These are phyloP conservation scores for Salmacisia buchloeana DNA, from an alignment of 1,284 basidiomycete species.

Conservation along the genomic window DNA sequence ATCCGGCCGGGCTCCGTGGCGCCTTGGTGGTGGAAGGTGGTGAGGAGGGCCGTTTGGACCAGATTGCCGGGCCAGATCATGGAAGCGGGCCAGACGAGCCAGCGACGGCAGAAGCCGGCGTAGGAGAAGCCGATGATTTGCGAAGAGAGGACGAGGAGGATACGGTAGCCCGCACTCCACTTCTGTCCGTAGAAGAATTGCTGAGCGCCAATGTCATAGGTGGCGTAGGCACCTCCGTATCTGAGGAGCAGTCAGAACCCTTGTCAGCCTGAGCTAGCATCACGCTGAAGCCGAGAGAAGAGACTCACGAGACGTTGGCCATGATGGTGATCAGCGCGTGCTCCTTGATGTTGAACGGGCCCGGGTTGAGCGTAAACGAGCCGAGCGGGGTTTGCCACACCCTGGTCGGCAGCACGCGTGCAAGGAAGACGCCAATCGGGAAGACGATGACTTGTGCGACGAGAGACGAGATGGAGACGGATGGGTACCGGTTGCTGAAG, in stretches of 20 bases:
- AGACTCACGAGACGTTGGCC: constrained; percentile 55
- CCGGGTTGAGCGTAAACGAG: constrained; percentile 15
- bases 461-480: constrained; percentile 6
- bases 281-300: background rate
- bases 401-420: constrained; percentile 59
- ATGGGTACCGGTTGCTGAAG: constrained; percentile 53
- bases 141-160: background rate
- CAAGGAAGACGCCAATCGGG: constrained; percentile 7
- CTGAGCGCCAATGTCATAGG: constrained; percentile 63
- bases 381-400: constrained; percentile 60
- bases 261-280: background rate
- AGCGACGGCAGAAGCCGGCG: constrained; percentile 11
- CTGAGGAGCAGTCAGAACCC: constrained; percentile 12
- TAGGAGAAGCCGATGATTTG: constrained; percentile 14
- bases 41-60: constrained; percentile 78
- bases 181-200: constrained; percentile 58
- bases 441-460: constrained; percentile 9
- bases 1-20: constrained; percentile 53
- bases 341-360: constrained; percentile 52
- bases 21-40: constrained; percentile 90
- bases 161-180: constrained; percentile 55
- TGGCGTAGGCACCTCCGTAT: constrained; percentile 64
- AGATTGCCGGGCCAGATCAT: constrained; percentile 58
- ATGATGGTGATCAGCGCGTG: constrained; percentile 65
- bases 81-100: constrained; percentile 11